Conservation (phyloP, 139 green algal genomes). For the Bryopsis sp. region DNA sequence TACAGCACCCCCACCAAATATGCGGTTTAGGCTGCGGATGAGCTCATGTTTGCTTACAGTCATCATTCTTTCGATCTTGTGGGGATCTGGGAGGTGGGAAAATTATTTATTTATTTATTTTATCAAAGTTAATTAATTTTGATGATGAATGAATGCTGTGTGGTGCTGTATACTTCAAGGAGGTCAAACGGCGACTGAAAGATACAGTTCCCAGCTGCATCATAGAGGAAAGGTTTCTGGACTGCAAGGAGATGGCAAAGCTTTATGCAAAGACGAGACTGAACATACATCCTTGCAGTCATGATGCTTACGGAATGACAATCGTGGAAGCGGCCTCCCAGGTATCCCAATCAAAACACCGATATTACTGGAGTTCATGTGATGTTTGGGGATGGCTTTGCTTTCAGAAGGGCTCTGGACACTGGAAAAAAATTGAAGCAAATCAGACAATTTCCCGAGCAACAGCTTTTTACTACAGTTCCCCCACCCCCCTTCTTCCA, state of each 20-base stretch:
- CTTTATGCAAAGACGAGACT: slow-evolving; percentile 53
- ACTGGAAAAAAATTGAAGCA: too few relatives aligned
- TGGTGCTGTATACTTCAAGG: slow-evolving; percentile 16
- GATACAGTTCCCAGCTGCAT: slow-evolving; percentile 29
- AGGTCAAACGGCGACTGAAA: slow-evolving; percentile 37
- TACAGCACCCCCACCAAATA: neutral
- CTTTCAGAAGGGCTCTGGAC: too few relatives aligned
- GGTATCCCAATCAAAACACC: slow-evolving; percentile 27
- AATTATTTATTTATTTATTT: too few relatives aligned
- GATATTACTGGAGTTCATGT: neutral
- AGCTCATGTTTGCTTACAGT: too few relatives aligned
- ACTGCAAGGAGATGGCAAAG: slow-evolving; percentile 40
- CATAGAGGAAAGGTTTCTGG: slow-evolving; percentile 56
- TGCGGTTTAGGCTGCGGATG: too few relatives aligned
- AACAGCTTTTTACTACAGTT: too few relatives aligned
- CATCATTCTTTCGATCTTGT: too few relatives aligned
- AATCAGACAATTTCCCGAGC: too few relatives aligned
- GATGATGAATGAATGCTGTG: neutral
- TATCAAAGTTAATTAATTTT: slow-evolving; percentile 2
- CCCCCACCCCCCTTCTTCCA: too few relatives aligned
- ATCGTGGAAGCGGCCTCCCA: slow-evolving; percentile 79
- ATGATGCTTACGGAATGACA: slow-evolving; percentile 81
- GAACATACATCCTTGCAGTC: slow-evolving; percentile 70
- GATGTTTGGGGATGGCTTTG: too few relatives aligned
- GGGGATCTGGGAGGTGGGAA: too few relatives aligned